Evolutionary conservation across 257 asterid genomes (phyloP), one percentile per base, ranked within the genome.

Genomic region (Avicennia marina): DNA sequence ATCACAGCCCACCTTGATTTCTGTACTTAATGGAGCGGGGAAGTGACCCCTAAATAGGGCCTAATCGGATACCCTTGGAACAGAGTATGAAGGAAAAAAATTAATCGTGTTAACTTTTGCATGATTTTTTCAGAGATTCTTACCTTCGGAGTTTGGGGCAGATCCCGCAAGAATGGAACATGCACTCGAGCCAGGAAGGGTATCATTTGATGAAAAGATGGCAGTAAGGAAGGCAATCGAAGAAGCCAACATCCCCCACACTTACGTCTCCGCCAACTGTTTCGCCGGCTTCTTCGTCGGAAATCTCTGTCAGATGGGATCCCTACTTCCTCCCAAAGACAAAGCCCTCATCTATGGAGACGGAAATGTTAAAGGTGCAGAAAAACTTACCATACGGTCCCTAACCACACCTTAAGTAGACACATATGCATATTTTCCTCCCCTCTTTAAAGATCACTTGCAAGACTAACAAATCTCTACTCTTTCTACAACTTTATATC

Each of bases 161-260:
- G 96, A 90, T 60, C 84, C 91, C 0, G 83, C 95, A 0, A 62
- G 62, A 65, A 87, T 90, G 96, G 81, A 42, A 24, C 10, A 87
- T 11, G 94, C 98, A 0, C 67, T 87, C 2, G 87, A 75, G 60
- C 96, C 98, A 10, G 96, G 96, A 43, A 74, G 86, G 55, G 94
- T 82, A 1, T 75, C 95, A 34, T 87, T 90, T 58, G 98, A 84
- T 20, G 98, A 90, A 85, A 90, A 90, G 36, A 82, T 82, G 96
- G 26, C 0, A 0, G 79, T 86, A 2, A 73, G 98, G 26, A 76
- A 74, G 26, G 95, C 95, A 2, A 74, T 90, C 29, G 78, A 90
- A 69, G 89, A 68, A 48, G 91, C 95, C 11, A 42, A 70, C 6
- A 87, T 90, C 43, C 96, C 96, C 4, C 63, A 75, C 60, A 87